Evolutionary conservation across 2,329 filamentous ascomycete species (phyloP), one percentile per base, ranked within the genome.

Genomic region (Ophiostoma sp.): DNA sequence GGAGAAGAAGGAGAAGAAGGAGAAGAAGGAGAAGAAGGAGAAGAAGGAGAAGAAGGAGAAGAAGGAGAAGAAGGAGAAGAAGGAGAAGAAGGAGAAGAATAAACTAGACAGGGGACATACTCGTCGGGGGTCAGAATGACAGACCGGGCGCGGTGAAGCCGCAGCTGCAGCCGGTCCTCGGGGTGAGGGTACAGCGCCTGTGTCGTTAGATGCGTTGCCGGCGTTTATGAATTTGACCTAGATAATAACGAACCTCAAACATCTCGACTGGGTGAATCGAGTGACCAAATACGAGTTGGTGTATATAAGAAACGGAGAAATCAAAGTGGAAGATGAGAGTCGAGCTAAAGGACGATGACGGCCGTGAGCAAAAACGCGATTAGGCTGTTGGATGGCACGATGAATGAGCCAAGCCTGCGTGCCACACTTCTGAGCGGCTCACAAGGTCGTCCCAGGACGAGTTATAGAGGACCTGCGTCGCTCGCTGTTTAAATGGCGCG

Each of bases 61-160:
- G 27, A 44, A 12, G 60, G 27, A 27, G 27, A 27, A 27, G 27
- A 27, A 27, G 1, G 27, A 27, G 27, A 27, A 27, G 27, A 27
- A 27, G 1, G 27, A 27, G 27, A 27, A 27, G 27, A 27, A 27
- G 27, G 27, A 27, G 1, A 27, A 1, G 27, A 27, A 27, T 27
- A 2, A 5, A 16, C 2, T 42, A 45, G 14, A 1, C 0, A n/a
- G 18, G 41, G 9, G 62, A 79, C 83, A 79, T 76, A 86, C 84
- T 97, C 94, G 73, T 90, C 84, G 38, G 87, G 83, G 4, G 92
- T 96, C 70, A 97, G 83, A 38, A 95, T 82, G 44, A 96, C 90
- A 38, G 90, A 93, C 70, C 90, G 87, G 62, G 93, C 93, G 67
- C 93, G 88, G 79, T 97, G 93, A 72, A 91, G 82, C 71, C 93